Evolutionary conservation across 2,329 filamentous ascomycete species (phyloP).

Genomic region (Pseudodiploospora longispora): DNA sequence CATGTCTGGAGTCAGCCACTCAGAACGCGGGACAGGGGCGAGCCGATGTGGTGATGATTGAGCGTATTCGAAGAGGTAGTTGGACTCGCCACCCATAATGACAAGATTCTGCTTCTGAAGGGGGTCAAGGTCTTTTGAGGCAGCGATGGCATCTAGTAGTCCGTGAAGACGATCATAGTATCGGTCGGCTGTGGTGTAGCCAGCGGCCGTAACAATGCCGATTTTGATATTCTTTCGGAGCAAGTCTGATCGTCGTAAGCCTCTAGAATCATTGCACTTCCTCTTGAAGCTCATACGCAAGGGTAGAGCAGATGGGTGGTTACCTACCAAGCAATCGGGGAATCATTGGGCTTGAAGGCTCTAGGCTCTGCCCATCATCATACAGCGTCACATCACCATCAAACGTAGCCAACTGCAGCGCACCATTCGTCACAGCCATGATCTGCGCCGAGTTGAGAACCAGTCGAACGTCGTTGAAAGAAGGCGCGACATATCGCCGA

Average conservation of each 20-base stretch:
- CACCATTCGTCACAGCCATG: slow-evolving; percentile 76
- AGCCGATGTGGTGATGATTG: slow-evolving; percentile 58
- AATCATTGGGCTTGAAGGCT: slow-evolving; percentile 70
- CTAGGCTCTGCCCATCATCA: slow-evolving; percentile 75
- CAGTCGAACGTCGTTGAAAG: slow-evolving; percentile 92
- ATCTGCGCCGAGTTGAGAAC: slow-evolving; percentile 92
- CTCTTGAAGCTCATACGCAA: background rate
- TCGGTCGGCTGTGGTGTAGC: slow-evolving; percentile 78
- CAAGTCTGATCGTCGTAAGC: slow-evolving; percentile 41
- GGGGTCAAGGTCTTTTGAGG: slow-evolving; percentile 49
- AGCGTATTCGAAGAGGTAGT: slow-evolving; percentile 83
- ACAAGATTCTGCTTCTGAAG: slow-evolving; percentile 70
- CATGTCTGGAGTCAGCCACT: slow-evolving; percentile 77
- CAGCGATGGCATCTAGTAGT: slow-evolving; percentile 69
- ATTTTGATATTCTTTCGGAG: slow-evolving; percentile 73
- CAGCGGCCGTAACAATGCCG: slow-evolving; percentile 93
- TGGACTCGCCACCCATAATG: slow-evolving; percentile 92
- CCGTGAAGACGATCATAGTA: slow-evolving; percentile 87
- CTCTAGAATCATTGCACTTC: no score
- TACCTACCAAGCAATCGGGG: slow-evolving; percentile 43
- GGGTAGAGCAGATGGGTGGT: background rate
- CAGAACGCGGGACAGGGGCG: slow-evolving; percentile 52
- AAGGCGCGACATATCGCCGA: slow-evolving; percentile 86
- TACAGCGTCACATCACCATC: slow-evolving; percentile 97
- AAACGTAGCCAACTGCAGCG: slow-evolving; percentile 82